Conservation (phyloP, 139 green algal species). For the Tetradesmus lagerheimii region DNA sequence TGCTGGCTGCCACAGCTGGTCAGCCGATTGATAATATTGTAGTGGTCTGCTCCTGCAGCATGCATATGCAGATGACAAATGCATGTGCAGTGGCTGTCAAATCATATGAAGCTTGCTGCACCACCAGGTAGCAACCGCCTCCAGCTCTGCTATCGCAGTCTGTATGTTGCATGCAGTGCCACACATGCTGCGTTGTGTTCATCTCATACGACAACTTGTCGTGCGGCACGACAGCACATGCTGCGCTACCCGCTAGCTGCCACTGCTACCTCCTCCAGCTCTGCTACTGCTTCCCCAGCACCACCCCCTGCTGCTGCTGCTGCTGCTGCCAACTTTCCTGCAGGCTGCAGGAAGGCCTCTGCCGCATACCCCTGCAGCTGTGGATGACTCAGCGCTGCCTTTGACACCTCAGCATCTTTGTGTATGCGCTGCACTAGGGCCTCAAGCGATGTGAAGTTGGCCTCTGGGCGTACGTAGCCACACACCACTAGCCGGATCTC, state of each 20-base stretch:
- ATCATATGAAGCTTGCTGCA: too few species aligned
- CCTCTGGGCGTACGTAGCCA: constrained; percentile 93
- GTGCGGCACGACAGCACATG: too few species aligned
- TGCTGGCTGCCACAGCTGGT: too few species aligned
- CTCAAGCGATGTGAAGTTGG: constrained; percentile 86
- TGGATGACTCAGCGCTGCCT: constrained; percentile 63
- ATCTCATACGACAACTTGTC: too few species aligned
- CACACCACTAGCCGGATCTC: constrained; percentile 78
- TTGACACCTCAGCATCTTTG: constrained; percentile 73
- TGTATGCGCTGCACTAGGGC: constrained; percentile 85
- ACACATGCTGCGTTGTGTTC: too few species aligned
- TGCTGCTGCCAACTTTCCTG: not conserved
- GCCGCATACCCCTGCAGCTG: constrained; percentile 41
- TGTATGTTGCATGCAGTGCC: too few species aligned
- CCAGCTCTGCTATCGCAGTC: too few species aligned
- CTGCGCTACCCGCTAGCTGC: not conserved
- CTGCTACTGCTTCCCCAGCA: not conserved
- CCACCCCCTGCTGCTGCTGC: not conserved
- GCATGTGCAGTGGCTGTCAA: too few species aligned
- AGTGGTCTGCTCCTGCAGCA: too few species aligned
- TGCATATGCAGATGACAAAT: too few species aligned
- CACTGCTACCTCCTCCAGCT: not conserved
- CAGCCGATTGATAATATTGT: too few species aligned
- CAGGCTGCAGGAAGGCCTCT: constrained; percentile 67
- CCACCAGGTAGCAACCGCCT: too few species aligned